phyloP scores from a whole-genome alignment of 2,329 filamentous ascomycete genomes.

The Alternaria dauci region DNA sequence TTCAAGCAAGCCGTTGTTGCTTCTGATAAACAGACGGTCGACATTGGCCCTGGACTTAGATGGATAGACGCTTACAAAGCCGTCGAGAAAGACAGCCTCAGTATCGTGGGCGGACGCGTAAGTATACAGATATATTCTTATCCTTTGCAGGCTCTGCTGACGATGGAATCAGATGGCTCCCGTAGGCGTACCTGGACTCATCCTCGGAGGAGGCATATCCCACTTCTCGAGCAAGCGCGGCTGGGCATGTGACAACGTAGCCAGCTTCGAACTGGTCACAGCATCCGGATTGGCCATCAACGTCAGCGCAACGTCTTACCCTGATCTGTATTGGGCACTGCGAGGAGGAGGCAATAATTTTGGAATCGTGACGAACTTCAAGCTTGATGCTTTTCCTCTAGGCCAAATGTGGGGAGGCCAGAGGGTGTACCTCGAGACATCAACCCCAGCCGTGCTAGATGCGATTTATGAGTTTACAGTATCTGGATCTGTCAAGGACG shows the following conservation, averaged over 20 bases:
- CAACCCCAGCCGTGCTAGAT: slow-evolving; percentile 21
- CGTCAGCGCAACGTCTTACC: slow-evolving; percentile 32
- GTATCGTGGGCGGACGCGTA: slow-evolving; percentile 36
- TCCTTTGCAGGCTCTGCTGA: background rate
- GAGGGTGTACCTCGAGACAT: slow-evolving; percentile 19
- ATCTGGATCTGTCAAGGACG: slow-evolving; percentile 18
- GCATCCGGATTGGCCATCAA: slow-evolving; percentile 23
- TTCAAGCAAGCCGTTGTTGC: slow-evolving; percentile 39
- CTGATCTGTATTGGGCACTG: slow-evolving; percentile 50
- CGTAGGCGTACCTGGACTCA: slow-evolving; percentile 42
- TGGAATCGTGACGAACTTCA: slow-evolving; percentile 44
- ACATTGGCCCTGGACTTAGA: slow-evolving; percentile 36
- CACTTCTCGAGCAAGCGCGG: slow-evolving; percentile 33
- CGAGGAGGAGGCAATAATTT: slow-evolving; percentile 45
- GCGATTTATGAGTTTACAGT: slow-evolving; percentile 26
- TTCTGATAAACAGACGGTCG: slow-evolving; percentile 30
- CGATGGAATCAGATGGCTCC: slow-evolving; percentile 7
- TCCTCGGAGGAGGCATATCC: slow-evolving; percentile 38
- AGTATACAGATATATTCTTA: background rate
- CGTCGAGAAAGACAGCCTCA: slow-evolving; percentile 32
- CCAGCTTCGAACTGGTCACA: slow-evolving; percentile 25
- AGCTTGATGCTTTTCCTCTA: slow-evolving; percentile 26
- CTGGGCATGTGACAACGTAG: slow-evolving; percentile 42
- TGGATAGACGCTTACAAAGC: slow-evolving; percentile 42
- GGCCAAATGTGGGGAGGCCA: slow-evolving; percentile 37